phyloP scores from a whole-genome alignment of 257 asterid genomes.

The Primulina huaijiensis region DNA sequence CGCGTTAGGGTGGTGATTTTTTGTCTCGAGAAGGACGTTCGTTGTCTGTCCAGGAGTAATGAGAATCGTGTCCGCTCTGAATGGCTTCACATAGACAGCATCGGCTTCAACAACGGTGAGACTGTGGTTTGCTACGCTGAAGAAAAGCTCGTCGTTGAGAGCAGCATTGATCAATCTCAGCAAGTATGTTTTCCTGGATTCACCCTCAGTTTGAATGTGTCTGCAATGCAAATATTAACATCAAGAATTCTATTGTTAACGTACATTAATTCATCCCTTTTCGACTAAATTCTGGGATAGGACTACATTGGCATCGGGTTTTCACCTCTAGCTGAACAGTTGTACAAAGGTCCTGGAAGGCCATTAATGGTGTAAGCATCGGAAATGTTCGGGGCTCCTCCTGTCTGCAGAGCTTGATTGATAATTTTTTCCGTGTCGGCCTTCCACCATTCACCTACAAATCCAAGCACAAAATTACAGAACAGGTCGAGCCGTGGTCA shows the following conservation, averaged over 20 bases:
- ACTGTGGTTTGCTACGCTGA: conserved; percentile 44
- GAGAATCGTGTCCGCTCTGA: not conserved
- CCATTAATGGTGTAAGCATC: conserved; percentile 50
- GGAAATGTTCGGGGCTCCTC: conserved; percentile 42
- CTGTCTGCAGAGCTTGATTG: conserved; percentile 36
- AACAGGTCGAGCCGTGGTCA: too few relatives aligned
- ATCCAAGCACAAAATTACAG: not conserved
- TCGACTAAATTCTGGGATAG: too few relatives aligned
- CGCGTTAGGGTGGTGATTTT: too few relatives aligned
- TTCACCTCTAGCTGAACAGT: conserved; percentile 41
- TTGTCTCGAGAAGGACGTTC: conserved; percentile 1
- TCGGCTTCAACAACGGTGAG: conserved; percentile 41
- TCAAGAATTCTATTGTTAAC: too few relatives aligned
- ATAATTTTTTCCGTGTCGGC: conserved; percentile 33
- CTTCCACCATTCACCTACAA: conserved; percentile 49
- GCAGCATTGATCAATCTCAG: conserved; percentile 44
- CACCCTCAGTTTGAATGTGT: conserved; percentile 38
- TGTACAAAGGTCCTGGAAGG: conserved; percentile 41
- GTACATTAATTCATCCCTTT: too few relatives aligned
- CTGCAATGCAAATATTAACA: conserved; percentile 11
- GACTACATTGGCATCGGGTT: too few relatives aligned
- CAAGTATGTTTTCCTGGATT: conserved; percentile 35
- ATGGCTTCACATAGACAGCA: conserved; percentile 45
- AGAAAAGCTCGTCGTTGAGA: conserved; percentile 44
- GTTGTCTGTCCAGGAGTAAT: conserved; percentile 4